Percentiles rank a stretch among this genome's conserved stretches.
phyloP scores from a whole-genome alignment of 805 yeast genomes.

The Cyberlindnera maclurae region DNA sequence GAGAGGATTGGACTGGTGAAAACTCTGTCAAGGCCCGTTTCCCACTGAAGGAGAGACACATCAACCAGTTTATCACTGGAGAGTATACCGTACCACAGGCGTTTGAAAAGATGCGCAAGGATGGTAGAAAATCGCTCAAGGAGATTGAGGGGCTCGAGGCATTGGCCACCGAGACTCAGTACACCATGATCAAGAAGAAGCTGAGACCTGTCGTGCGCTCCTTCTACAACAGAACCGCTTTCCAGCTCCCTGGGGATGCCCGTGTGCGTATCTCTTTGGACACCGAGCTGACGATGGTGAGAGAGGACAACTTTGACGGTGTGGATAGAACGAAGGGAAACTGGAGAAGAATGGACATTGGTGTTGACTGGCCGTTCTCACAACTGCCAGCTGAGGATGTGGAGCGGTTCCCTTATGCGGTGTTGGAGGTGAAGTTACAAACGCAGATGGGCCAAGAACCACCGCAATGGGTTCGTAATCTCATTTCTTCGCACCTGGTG shows the following conservation, averaged over 20 bases:
- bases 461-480: constrained; percentile 93
- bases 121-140: constrained; percentile 77
- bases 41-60: constrained; percentile 83
- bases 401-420: constrained; percentile 95
- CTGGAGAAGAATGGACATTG: constrained; percentile 99
- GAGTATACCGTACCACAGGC: constrained; percentile 81
- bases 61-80: constrained; percentile 79
- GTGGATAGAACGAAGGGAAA: constrained; percentile 81
- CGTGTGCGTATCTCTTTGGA: constrained; percentile 97
- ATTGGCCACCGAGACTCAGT: constrained; percentile 88
- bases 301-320: constrained; percentile 97
- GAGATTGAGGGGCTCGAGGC: constrained; percentile 92
- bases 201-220: constrained; percentile 93
- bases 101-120: constrained; percentile 87
- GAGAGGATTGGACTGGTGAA: constrained; percentile 99
- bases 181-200: constrained; percentile 74
- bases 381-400: constrained; percentile 81
- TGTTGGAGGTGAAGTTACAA: constrained; percentile 92
- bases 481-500: constrained; percentile 86
- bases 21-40: constrained; percentile 98
- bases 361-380: constrained; percentile 90
- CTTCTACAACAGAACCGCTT: constrained; percentile 96
- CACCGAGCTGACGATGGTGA: constrained; percentile 93
- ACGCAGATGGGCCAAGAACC: constrained; percentile 99
- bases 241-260: constrained; percentile 98